A percentile compares a stretch with the other conserved stretches of the same genome.
Evolutionary conservation across 192 early-diverging fungal genomes (phyloP).

Genomic region (Helicostylum pulchrum): DNA sequence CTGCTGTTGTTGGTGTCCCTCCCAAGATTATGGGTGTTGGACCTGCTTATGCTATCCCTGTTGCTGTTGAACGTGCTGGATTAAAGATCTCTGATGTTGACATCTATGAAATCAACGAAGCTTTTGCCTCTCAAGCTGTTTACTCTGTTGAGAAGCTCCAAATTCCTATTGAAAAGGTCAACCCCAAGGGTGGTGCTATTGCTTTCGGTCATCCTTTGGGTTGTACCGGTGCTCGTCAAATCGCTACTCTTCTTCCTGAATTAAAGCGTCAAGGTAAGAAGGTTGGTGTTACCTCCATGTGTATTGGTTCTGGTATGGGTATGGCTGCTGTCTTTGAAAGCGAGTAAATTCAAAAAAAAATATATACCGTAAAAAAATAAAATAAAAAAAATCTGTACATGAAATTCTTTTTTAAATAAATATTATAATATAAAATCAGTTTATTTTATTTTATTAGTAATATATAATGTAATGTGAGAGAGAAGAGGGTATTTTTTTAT

Average conservation of each 20-base stretch:
- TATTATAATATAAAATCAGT: background rate
- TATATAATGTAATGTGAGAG: background rate
- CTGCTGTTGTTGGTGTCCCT: constrained; percentile 85
- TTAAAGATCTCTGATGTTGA: constrained; percentile 77
- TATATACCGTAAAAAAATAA: background rate
- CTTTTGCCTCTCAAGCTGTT: constrained; percentile 96
- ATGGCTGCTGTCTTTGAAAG: constrained; percentile 85
- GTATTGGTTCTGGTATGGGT: constrained; percentile 85
- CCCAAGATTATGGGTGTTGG: constrained; percentile 97
- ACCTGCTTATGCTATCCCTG: constrained; percentile 92
- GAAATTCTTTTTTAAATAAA: constrained; percentile 2
- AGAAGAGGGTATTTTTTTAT: too few relatives aligned
- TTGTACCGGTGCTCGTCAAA: constrained; percentile 93
- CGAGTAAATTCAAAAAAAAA: constrained; percentile 42
- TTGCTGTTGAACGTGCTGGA: constrained; percentile 76
- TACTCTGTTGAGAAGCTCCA: constrained; percentile 87
- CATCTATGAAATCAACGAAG: constrained; percentile 94
- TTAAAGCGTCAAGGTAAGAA: constrained; percentile 83
- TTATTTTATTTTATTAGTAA: background rate
- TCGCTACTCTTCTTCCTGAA: constrained; percentile 92
- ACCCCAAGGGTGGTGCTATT: constrained; percentile 98
- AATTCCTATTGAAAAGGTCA: constrained; percentile 88
- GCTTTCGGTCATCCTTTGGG: constrained; percentile 93
- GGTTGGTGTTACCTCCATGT: constrained; percentile 88
- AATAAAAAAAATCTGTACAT: constrained; percentile 3